These are phyloP conservation scores for Leccinum obscurum DNA, from an alignment of 768 basidiomycete species.

Conservation along the genomic window DNA sequence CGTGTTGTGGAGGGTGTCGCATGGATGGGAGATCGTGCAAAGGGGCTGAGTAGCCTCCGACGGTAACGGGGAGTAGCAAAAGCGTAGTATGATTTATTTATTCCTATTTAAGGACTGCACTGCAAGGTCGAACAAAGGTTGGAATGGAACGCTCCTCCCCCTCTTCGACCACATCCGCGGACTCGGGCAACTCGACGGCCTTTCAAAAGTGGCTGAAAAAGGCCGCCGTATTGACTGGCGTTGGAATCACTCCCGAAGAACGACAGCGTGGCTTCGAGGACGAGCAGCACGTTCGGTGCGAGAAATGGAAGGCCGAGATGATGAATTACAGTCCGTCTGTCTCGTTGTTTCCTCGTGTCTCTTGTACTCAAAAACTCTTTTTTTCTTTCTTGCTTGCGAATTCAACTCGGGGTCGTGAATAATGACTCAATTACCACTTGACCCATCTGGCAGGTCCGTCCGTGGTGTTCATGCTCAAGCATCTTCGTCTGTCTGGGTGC, in stretches of 20 bases:
- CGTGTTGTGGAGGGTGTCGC: slow-evolving; percentile 63
- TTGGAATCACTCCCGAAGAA: slow-evolving; percentile 49
- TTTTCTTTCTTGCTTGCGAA: slow-evolving; percentile 1
- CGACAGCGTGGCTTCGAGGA: slow-evolving; percentile 34
- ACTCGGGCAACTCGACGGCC: slow-evolving; percentile 24
- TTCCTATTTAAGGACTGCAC: slow-evolving; percentile 11
- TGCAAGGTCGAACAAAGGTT: neutral
- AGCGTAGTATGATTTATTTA: neutral
- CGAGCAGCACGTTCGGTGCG: slow-evolving; percentile 51
- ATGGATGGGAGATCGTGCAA: slow-evolving; percentile 50
- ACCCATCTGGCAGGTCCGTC: slow-evolving; percentile 60
- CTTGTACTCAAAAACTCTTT: slow-evolving; percentile 3
- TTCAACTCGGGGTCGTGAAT: slow-evolving; percentile 1
- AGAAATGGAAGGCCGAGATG: slow-evolving; percentile 67
- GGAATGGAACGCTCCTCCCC: slow-evolving; percentile 33
- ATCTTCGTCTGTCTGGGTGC: slow-evolving; percentile 75
- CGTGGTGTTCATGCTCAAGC: slow-evolving; percentile 89
- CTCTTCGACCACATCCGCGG: slow-evolving; percentile 23
- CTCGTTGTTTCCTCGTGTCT: slow-evolving; percentile 12
- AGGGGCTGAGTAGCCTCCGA: slow-evolving; percentile 37
- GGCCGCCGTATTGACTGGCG: slow-evolving; percentile 49
- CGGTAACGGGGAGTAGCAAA: neutral
- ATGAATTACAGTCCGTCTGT: slow-evolving; percentile 64
- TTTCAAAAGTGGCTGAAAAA: slow-evolving; percentile 56
- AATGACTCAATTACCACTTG: neutral